Conservation (phyloP, 2,329 filamentous ascomycete genomes). For the Diaporthe ilicicola region DNA sequence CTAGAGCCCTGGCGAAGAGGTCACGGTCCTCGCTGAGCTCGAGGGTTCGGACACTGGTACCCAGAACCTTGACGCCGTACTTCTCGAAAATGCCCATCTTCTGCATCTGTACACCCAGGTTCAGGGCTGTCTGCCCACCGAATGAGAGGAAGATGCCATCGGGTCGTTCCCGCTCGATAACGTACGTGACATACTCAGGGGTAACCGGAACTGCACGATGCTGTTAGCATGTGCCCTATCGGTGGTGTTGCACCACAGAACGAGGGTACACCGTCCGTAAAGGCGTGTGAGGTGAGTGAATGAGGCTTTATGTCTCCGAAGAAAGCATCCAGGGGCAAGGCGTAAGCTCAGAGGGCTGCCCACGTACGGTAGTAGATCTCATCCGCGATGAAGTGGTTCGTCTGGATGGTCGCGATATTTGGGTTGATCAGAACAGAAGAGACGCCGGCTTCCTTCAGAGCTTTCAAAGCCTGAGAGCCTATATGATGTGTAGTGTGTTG, state of each 20-base stretch:
- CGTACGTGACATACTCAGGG: conserved; percentile 95
- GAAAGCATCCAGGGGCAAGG: background rate
- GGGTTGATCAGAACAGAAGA: conserved; percentile 94
- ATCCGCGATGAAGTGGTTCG: conserved; percentile 93
- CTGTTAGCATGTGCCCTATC: conserved; percentile 11
- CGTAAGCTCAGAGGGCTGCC: background rate
- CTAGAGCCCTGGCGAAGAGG: conserved; percentile 92
- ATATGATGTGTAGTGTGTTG: conserved; percentile 35
- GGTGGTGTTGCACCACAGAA: background rate
- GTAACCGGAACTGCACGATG: conserved; percentile 76
- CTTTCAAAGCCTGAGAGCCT: conserved; percentile 97
- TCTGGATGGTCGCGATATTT: conserved; percentile 98
- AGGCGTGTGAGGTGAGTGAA: background rate
- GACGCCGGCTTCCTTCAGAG: conserved; percentile 93
- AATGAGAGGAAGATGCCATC: conserved; percentile 98
- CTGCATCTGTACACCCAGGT: conserved; percentile 97
- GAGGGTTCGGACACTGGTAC: conserved; percentile 92
- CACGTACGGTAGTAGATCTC: conserved; percentile 85
- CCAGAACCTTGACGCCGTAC: conserved; percentile 94
- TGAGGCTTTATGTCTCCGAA: background rate
- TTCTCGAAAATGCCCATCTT: conserved; percentile 94
- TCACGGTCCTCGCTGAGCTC: conserved; percentile 97
- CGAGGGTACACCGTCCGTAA: background rate
- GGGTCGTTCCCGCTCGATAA: conserved; percentile 94
- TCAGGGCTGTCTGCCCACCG: conserved; percentile 95